Conservation (phyloP, 2,329 filamentous ascomycete genomes). For the Botrytis medusae region DNA sequence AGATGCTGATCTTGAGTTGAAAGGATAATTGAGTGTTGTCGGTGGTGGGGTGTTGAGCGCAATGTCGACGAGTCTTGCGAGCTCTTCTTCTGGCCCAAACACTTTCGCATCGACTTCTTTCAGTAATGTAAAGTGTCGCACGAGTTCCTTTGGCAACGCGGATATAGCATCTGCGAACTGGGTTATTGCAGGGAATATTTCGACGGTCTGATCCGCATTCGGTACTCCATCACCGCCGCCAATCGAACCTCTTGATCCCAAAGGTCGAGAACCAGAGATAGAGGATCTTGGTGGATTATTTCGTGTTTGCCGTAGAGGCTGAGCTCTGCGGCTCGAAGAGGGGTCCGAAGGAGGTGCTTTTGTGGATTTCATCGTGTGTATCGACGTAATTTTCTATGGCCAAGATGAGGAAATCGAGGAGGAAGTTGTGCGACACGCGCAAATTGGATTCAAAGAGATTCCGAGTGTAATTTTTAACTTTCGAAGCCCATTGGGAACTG, state of each 20-base stretch:
- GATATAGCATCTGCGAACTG: conserved; percentile 90
- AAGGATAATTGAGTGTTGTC: conserved; percentile 37
- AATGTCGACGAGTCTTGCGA: conserved; percentile 71
- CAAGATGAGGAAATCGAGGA: conserved; percentile 25
- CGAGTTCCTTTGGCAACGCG: conserved; percentile 89
- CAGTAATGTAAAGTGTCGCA: conserved; percentile 90
- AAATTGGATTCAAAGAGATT: conserved; percentile 24
- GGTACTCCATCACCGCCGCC: conserved; percentile 41
- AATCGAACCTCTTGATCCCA: conserved; percentile 46
- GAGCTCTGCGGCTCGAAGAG: conserved; percentile 56
- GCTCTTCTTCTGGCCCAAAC: conserved; percentile 79
- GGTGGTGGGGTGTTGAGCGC: conserved; percentile 55
- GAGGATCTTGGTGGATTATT: conserved; percentile 61
- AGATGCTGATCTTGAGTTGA: conserved; percentile 33
- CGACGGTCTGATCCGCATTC: conserved; percentile 54
- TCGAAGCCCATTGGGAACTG: conserved; percentile 30
- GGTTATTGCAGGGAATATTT: conserved; percentile 65
- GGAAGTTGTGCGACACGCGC: conserved; percentile 30
- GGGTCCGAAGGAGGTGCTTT: conserved; percentile 36
- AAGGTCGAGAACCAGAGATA: conserved; percentile 48
- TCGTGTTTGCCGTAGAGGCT: conserved; percentile 64
- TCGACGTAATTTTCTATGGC: conserved; percentile 25
- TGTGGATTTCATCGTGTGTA: conserved; percentile 39
- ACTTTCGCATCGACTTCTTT: conserved; percentile 99
- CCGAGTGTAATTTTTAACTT: conserved; percentile 22